phyloP scores from a whole-genome alignment of 1,139 yeast genomes.

The Magnusiomyces fungicola region DNA sequence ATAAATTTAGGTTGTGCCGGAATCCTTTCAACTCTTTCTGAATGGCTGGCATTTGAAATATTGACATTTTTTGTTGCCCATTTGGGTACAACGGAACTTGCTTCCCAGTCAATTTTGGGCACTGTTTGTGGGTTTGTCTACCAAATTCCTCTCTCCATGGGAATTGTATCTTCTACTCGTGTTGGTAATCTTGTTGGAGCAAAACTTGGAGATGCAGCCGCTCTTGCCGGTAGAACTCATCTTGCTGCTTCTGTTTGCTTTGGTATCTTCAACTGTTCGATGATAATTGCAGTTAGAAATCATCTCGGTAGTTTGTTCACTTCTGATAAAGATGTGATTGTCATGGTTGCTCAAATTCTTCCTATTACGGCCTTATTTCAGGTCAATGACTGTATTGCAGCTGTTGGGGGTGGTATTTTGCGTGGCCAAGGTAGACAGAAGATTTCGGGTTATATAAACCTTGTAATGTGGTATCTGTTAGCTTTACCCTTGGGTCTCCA shows the following conservation, averaged over 20 bases:
- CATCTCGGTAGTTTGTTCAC: slow-evolving; percentile 61
- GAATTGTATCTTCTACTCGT: slow-evolving; percentile 80
- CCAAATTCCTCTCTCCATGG: slow-evolving; percentile 81
- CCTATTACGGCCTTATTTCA: slow-evolving; percentile 70
- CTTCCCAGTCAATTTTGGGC: slow-evolving; percentile 82
- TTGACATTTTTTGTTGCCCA: slow-evolving; percentile 63
- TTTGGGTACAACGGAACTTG: slow-evolving; percentile 73
- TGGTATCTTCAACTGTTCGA: slow-evolving; percentile 48
- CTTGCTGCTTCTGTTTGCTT: slow-evolving; percentile 47
- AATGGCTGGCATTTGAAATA: slow-evolving; percentile 77
- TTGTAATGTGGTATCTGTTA: slow-evolving; percentile 60
- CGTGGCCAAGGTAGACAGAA: slow-evolving; percentile 83
- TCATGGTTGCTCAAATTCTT: slow-evolving; percentile 43
- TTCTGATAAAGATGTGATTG: slow-evolving; percentile 54
- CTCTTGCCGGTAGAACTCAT: slow-evolving; percentile 57
- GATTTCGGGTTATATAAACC: slow-evolving; percentile 70
- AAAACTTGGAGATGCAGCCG: slow-evolving; percentile 53
- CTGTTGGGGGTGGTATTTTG: slow-evolving; percentile 73
- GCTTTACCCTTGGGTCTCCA: slow-evolving; percentile 66
- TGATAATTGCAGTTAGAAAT: slow-evolving; percentile 44
- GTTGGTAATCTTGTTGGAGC: slow-evolving; percentile 86
- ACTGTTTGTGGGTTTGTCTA: slow-evolving; percentile 72
- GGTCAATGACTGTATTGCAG: slow-evolving; percentile 72
- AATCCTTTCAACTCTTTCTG: slow-evolving; percentile 77
- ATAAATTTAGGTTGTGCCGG: slow-evolving; percentile 70